phyloP scores from a whole-genome alignment of 176 grass and related monocot species.

The Paspalum notatum region DNA sequence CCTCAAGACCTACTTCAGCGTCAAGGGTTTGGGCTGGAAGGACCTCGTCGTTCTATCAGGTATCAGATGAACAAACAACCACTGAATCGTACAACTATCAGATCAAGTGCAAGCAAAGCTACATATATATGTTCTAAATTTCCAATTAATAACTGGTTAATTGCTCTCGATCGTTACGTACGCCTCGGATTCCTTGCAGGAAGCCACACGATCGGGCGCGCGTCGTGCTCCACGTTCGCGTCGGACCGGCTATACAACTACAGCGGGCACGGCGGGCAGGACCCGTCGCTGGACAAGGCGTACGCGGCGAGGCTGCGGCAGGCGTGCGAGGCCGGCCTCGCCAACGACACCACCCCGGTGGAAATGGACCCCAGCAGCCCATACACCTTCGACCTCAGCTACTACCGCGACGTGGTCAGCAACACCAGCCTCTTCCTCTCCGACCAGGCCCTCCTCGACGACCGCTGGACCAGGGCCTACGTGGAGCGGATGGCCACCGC shows the following conservation, averaged over 20 bases:
- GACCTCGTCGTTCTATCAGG: constrained; percentile 61
- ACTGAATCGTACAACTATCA: too few relatives aligned
- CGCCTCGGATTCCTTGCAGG: neutral
- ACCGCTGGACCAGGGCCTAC: constrained; percentile 46
- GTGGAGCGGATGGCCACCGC: constrained; percentile 53
- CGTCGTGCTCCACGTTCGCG: constrained; percentile 52
- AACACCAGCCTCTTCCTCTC: constrained; percentile 49
- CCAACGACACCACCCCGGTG: neutral
- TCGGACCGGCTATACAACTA: constrained; percentile 60
- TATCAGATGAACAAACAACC: neutral
- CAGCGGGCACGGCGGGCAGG: constrained; percentile 43
- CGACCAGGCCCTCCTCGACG: constrained; percentile 55
- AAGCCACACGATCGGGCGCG: constrained; percentile 55
- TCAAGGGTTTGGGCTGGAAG: constrained; percentile 51
- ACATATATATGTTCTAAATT: neutral
- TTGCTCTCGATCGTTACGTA: too few relatives aligned
- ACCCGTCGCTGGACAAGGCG: constrained; percentile 55
- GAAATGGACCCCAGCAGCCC: constrained; percentile 39
- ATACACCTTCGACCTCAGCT: constrained; percentile 49
- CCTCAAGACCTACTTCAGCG: constrained; percentile 63
- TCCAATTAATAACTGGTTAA: neutral
- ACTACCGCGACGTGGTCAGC: constrained; percentile 41
- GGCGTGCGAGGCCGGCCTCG: constrained; percentile 34
- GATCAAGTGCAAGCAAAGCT: neutral
- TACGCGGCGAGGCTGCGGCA: constrained; percentile 47